Evolutionary conservation across 139 green algal genomes (phyloP).

Genomic region (Picochlorum costavermella): DNA sequence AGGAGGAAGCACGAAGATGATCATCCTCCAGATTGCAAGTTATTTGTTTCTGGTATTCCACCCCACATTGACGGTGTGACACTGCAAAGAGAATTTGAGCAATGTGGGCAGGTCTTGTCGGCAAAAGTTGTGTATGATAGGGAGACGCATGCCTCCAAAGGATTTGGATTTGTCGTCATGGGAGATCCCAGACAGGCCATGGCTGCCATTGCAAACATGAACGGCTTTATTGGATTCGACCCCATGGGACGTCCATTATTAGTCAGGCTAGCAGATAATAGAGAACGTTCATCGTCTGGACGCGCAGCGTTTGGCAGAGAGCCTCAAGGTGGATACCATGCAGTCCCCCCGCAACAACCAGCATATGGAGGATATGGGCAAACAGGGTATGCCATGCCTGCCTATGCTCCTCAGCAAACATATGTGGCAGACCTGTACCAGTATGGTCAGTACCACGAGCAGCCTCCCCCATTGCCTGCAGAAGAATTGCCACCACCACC

Average conservation of each 20-base stretch:
- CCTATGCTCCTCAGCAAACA: neutral
- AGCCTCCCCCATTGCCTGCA: neutral
- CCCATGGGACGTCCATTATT: conserved; percentile 7
- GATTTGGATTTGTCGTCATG: conserved; percentile 57
- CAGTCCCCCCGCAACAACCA: neutral
- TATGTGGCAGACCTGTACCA: conserved; percentile 12
- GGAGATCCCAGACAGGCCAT: conserved; percentile 10
- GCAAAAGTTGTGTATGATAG: conserved; percentile 42
- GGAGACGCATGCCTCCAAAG: conserved; percentile 32
- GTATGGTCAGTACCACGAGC: neutral
- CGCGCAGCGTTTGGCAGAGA: neutral
- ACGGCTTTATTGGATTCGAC: conserved; percentile 21
- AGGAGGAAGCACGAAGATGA: conserved; percentile 9
- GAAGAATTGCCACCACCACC: conserved; percentile 2
- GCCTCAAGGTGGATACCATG: neutral
- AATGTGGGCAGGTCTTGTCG: conserved; percentile 32
- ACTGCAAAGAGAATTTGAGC: conserved; percentile 22
- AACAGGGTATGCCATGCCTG: neutral
- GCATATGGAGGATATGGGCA: neutral
- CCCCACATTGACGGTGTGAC: conserved; percentile 16
- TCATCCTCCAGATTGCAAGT: conserved; percentile 27
- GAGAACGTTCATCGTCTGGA: neutral
- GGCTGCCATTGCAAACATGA: conserved; percentile 21
- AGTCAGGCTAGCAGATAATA: conserved; percentile 18
- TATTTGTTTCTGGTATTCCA: conserved; percentile 27